These are phyloP conservation scores for Ophiosphaerella korrae DNA, from an alignment of 2,329 filamentous ascomycete species.

Conservation along the genomic window DNA sequence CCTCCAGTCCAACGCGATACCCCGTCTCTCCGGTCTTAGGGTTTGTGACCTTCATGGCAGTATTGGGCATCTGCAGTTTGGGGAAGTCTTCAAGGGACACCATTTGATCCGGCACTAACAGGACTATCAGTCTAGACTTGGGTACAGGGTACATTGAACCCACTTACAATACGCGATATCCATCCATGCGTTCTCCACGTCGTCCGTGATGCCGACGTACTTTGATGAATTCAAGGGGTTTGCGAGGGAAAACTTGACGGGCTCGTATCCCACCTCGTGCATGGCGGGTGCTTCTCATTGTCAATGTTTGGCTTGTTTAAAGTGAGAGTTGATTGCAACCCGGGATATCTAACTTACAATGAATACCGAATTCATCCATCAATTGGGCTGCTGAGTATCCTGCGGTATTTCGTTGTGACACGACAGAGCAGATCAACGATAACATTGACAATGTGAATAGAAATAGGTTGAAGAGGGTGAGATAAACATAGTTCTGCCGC, in stretches of 20 bases:
- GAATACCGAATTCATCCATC: conserved; percentile 40
- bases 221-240: conserved; percentile 38
- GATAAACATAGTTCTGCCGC: conserved; percentile 33
- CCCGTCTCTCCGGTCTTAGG: conserved; percentile 62
- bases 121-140: not conserved
- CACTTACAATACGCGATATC: conserved; percentile 55
- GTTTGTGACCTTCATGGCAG: conserved; percentile 61
- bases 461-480: conserved; percentile 42
- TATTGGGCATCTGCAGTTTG: conserved; percentile 57
- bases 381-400: conserved; percentile 31
- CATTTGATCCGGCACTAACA: conserved; percentile 64
- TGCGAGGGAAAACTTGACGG: conserved; percentile 33
- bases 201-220: conserved; percentile 61
- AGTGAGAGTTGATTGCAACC: not conserved
- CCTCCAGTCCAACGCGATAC: conserved; percentile 64
- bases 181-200: conserved; percentile 64
- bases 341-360: conserved; percentile 21
- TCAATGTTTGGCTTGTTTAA: not conserved
- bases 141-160: conserved; percentile 21
- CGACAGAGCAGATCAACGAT: conserved; percentile 37
- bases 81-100: conserved; percentile 60
- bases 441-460: conserved; percentile 39
- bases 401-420: conserved; percentile 35
- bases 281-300: conserved; percentile 34
- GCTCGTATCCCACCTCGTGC: conserved; percentile 35